phyloP scores from a whole-genome alignment of 1,284 basidiomycete genomes.

The Cryptococcus floricola region DNA sequence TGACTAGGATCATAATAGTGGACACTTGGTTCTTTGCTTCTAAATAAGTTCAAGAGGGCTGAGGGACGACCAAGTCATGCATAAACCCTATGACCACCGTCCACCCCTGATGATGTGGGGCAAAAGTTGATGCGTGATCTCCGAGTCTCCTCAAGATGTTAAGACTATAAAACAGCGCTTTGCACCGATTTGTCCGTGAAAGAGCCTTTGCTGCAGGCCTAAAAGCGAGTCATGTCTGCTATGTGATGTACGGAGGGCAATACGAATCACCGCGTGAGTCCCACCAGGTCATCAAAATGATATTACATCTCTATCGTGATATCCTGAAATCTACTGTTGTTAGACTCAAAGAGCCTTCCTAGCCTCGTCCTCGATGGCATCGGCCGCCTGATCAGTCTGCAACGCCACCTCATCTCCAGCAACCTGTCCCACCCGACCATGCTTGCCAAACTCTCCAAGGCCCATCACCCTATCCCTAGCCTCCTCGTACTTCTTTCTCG shows the following conservation, averaged over 20 bases:
- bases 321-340: not conserved
- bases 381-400: constrained; percentile 22
- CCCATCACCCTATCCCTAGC: constrained; percentile 67
- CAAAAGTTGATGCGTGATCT: not conserved
- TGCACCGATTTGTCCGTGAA: no score
- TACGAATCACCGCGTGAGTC: not conserved
- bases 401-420: constrained; percentile 11
- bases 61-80: not conserved
- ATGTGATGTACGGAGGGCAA: not conserved
- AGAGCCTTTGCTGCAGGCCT: no score
- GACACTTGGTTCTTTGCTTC: constrained; percentile 44
- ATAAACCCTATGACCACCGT: not conserved
- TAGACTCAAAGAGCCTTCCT: not conserved
- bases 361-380: constrained; percentile 11
- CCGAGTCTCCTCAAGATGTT: no score
- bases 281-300: no score
- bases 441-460: constrained; percentile 30
- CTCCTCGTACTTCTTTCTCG: constrained; percentile 71
- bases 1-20: constrained; percentile 17
- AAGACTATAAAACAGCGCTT: no score
- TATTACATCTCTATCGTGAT: no score
- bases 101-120: not conserved
- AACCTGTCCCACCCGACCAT: constrained; percentile 1
- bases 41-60: constrained; percentile 8
- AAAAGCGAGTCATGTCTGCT: no score